Evolutionary conservation across 257 asterid genomes (phyloP), one percentile per base, ranked within the genome.

Genomic region (Scutellaria minor): DNA sequence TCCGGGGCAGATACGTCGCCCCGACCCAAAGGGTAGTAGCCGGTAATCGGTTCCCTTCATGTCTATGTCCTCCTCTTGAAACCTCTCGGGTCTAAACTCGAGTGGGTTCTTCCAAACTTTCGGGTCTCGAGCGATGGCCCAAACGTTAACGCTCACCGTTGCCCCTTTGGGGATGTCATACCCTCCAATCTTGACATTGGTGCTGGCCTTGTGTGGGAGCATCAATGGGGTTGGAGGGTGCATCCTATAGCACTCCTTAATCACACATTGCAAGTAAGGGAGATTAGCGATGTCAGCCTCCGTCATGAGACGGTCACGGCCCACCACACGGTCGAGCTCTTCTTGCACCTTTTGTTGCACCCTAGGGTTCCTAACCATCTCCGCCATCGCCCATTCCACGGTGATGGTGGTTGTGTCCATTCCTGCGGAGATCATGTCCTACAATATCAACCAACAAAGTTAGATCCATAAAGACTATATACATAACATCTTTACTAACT

Each of bases 401-500:
- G 90, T 79, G 53, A 90, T 92, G 15, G 97, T 75, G 60, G 89
- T 78, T 1, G 98, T 92, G 84, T 92, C 98, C 92, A 88, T 89
- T 47, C 96, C 98, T 0, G 98, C 98, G 1, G 96, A 79, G 70
- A 92, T 86, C 98, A 88, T 90, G 51, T 92, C 95, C 96, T 92
- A 86, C 78, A 81, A 31, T 31, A 3, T 31, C 37, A 31, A 31
- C 4, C 37, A 31, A 31, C 37, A 31, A 31, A 31, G 37, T 31
- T 31, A 31, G 37, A 31, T 31, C 37, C 5, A 31, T 1, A 31
- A 2, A 31, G 37, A 2, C 37, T 31, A 31, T 31, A 31, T 31
- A 31, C 37, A 31, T 31, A 31, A 31, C 27, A 31, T 0, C 2
- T 31, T 31, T 31, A 31, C 37, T 31, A 51, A 51, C 27, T 0